Percentiles rank a stretch among this genome's conserved stretches.
These are phyloP conservation scores for Apiotrichum sp. DNA, from an alignment of 1,284 basidiomycete species.

Conservation along the genomic window DNA sequence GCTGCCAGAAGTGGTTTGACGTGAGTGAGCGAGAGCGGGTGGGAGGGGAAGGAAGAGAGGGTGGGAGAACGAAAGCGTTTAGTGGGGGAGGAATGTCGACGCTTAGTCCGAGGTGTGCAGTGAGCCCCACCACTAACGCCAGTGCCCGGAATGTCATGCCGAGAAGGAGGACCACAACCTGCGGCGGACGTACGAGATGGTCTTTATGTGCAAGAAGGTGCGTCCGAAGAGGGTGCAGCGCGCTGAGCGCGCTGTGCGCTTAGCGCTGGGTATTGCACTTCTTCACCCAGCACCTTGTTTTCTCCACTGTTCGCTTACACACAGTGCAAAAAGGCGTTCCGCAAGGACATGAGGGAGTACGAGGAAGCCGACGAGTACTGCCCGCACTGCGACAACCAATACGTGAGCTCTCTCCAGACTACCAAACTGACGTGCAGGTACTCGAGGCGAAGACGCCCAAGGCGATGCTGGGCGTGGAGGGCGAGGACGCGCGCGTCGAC, in stretches of 20 bases:
- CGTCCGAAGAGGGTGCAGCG: no score
- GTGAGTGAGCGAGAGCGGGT: slow-evolving; percentile 32
- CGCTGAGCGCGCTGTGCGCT: no score
- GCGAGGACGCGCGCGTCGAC: slow-evolving; percentile 83
- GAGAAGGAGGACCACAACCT: slow-evolving; percentile 72
- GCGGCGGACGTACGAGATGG: slow-evolving; percentile 78
- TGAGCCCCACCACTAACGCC: neutral
- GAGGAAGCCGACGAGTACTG: slow-evolving; percentile 98
- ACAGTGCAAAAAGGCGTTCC: slow-evolving; percentile 85
- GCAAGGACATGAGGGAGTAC: slow-evolving; percentile 84
- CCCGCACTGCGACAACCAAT: slow-evolving; percentile 96
- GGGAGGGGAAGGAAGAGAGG: no score
- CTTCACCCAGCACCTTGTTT: no score
- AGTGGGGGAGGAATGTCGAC: no score
- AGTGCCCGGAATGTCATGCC: slow-evolving; percentile 88
- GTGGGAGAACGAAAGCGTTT: neutral
- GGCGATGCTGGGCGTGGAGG: slow-evolving; percentile 76
- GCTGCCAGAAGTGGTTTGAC: slow-evolving; percentile 93
- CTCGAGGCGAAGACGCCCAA: slow-evolving; percentile 88
- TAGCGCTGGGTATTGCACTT: neutral
- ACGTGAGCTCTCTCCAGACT: slow-evolving; percentile 57
- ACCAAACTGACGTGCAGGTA: slow-evolving; percentile 57
- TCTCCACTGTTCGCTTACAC: slow-evolving; percentile 1
- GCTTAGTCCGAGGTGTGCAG: no score
- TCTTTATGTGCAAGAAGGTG: slow-evolving; percentile 86